Evolutionary conservation across 306 rosid genomes (phyloP), one percentile per base, ranked within the genome.

Genomic region (Quercus engelmannii): DNA sequence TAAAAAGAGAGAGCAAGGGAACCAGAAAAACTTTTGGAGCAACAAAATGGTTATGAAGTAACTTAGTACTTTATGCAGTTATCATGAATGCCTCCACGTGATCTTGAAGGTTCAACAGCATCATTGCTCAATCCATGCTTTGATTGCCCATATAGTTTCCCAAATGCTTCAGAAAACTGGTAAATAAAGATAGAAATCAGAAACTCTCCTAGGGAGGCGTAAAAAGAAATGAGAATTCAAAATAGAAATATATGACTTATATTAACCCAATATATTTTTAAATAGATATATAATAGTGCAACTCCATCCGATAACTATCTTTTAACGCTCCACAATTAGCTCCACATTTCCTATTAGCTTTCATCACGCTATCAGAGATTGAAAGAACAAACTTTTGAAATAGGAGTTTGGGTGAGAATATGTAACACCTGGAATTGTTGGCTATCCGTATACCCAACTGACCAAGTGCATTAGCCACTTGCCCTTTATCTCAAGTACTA

Each of bases 141-240:
- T 57, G 94, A 80, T 84, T 87, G 97, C 77, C 97, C 98, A 81
- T 89, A 90, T 52, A 90, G 88, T 81, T 91, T 95, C 71, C 98
- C 98, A 87, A 95, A 91, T 85, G 97, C 97, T 83, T 90, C 99
- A 75, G 97, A 90, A 80, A 89, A 89, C 99, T 95, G 83, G 49
- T 79, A 10, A 73, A 75, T 46, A 74, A 55, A 61, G 69, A 74
- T 62, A 62, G 23, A 75, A 61, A 35, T 80, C 28, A 55, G 56
- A 77, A 54, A 81, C 71, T 33, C 11, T 18, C 23, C 49, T 30
- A 1, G 3, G 49, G 38, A 62, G 5, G 67, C 67, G 13, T 64
- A 41, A 41, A 8, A n/a, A 5, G 43, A 64, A 7, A 7, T 31
- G 35, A 15, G 14, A 20, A 65, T 30, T 17, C n/a, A 65, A 33